These are phyloP conservation scores for Mycosphaerella sp. DNA, from an alignment of 2,329 filamentous ascomycete species.

Conservation along the genomic window DNA sequence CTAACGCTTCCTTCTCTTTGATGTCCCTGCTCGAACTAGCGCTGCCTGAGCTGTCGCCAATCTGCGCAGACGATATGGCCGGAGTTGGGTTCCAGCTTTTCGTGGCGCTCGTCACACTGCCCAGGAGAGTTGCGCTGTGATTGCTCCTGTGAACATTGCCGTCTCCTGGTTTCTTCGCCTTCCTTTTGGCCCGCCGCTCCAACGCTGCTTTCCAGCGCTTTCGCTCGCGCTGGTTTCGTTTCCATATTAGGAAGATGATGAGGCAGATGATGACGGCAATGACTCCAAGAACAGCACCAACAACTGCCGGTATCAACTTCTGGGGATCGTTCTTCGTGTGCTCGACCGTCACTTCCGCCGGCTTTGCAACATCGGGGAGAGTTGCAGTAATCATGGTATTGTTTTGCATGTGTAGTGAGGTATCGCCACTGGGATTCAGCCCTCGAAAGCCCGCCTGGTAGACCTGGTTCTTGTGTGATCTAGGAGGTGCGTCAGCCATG, in stretches of 20 bases:
- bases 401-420: slow-evolving; percentile 8
- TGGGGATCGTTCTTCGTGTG: slow-evolving; percentile 1
- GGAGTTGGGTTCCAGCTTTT: slow-evolving; percentile 6
- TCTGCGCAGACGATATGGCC: not conserved
- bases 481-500: not conserved
- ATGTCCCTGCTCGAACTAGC: not conserved
- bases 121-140: slow-evolving; percentile 8
- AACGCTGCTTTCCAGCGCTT: slow-evolving; percentile 5
- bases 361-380: slow-evolving; percentile 2
- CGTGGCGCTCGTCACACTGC: slow-evolving; percentile 4
- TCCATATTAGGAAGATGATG: slow-evolving; percentile 5
- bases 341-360: not conserved
- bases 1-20: not conserved
- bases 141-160: not conserved
- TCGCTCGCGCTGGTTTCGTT: slow-evolving; percentile 6
- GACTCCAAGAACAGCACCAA: slow-evolving; percentile 1
- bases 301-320: slow-evolving; percentile 1
- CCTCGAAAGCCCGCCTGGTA: slow-evolving; percentile 13
- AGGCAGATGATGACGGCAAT: not conserved
- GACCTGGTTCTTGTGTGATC: slow-evolving; percentile 12
- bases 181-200: slow-evolving; percentile 2
- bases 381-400: not conserved
- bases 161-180: not conserved
- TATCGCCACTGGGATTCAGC: slow-evolving; percentile 4
- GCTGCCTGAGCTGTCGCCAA: not conserved